Percentiles rank a stretch among this genome's conserved stretches.
Conservation (phyloP, 2,329 filamentous ascomycete species). For the Diaporthe vexans region DNA sequence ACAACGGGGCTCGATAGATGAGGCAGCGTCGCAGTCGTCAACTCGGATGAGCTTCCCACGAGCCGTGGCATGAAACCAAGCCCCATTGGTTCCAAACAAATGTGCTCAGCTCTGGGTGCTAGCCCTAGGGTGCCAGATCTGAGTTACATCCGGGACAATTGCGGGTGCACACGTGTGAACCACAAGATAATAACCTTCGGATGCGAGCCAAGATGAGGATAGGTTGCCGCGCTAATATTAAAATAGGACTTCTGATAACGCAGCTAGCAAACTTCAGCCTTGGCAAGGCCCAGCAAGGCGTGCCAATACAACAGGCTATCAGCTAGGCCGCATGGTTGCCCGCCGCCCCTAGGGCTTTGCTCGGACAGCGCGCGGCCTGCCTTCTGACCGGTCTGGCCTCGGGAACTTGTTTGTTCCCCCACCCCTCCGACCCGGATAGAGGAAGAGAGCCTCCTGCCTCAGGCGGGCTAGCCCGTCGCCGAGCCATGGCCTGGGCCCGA, state of each 20-base stretch:
- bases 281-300: neutral
- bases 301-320: neutral
- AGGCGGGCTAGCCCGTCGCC: neutral
- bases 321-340: too few species aligned
- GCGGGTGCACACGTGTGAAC: neutral
- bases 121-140: neutral
- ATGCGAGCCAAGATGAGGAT: neutral
- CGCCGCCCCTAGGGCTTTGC: neutral
- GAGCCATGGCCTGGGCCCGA: neutral
- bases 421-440: too few species aligned
- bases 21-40: neutral
- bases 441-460: neutral
- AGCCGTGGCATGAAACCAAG: neutral
- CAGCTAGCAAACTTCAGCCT: neutral
- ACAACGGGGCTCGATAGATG: constrained; percentile 10
- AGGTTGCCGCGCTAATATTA: constrained; percentile 1
- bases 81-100: neutral
- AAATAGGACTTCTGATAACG: neutral
- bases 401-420: neutral
- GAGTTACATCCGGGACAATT: neutral
- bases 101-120: neutral
- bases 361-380: constrained; percentile 17
- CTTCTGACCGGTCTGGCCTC: neutral
- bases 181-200: neutral
- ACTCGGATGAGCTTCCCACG: neutral